Evolutionary conservation across 1,284 basidiomycete genomes (phyloP).

Genomic region (Pholiota adiposa): DNA sequence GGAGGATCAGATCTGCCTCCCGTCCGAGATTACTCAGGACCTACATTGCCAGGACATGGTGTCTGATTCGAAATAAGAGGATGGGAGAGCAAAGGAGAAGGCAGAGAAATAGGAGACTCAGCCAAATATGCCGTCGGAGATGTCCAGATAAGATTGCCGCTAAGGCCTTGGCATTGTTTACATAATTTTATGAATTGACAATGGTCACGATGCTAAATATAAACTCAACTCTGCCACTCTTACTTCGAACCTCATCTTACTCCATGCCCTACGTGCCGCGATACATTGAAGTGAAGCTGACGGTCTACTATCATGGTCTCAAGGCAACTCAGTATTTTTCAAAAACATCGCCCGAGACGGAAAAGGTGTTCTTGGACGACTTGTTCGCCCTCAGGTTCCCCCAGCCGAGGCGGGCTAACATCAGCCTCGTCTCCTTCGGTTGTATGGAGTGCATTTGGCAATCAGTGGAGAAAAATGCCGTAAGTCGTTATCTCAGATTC

Average conservation of each 20-base stretch:
- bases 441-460: constrained; percentile 40
- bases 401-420: constrained; percentile 37
- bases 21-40: background rate
- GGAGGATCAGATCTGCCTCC: background rate
- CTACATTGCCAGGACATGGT: constrained; percentile 61
- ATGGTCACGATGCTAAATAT: background rate
- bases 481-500: constrained; percentile 16
- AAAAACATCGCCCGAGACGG: constrained; percentile 28
- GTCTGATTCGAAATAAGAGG: constrained; percentile 7
- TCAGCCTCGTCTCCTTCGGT: constrained; percentile 34
- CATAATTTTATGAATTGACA: background rate
- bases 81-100: constrained; percentile 10
- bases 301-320: constrained; percentile 30
- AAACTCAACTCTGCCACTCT: background rate
- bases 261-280: no score
- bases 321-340: constrained; percentile 37
- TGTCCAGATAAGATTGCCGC: constrained; percentile 27
- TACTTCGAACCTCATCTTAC: no score
- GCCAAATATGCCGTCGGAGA: no score
- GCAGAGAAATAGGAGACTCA: constrained; percentile 18
- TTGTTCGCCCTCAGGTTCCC: constrained; percentile 36
- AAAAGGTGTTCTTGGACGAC: constrained; percentile 32
- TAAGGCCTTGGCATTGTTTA: background rate
- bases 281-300: constrained; percentile 23
- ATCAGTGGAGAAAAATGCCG: constrained; percentile 21